A percentile compares a stretch with the other conserved stretches of the same genome.
phyloP scores from a whole-genome alignment of 163 green algal genomes.

The Chloroidium sp. region DNA sequence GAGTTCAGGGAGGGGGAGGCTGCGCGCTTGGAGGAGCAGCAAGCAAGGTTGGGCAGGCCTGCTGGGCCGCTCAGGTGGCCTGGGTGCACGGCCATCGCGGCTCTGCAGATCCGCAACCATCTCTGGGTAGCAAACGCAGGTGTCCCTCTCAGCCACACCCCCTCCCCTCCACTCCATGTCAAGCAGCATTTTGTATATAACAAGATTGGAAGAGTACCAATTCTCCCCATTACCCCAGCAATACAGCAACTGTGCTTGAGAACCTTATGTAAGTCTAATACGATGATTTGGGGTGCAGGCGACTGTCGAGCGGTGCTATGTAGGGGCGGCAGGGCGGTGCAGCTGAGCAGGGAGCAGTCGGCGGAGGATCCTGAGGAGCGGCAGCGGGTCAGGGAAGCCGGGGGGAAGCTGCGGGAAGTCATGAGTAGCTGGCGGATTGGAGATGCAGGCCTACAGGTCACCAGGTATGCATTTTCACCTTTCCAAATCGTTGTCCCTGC shows the following conservation, averaged over 20 bases:
- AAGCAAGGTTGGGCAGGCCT: conserved; percentile 23
- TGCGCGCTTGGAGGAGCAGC: conserved; percentile 16
- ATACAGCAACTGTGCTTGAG: no score
- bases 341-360: conserved; percentile 67
- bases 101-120: conserved; percentile 35
- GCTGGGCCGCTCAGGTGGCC: conserved; percentile 35
- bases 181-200: no score
- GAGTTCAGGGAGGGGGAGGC: conserved; percentile 20
- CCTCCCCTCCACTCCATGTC: no score
- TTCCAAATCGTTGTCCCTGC: no score
- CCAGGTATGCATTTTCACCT: conserved; percentile 1
- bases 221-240: no score
- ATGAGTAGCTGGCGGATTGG: conserved; percentile 74
- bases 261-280: no score
- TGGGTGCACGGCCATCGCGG: conserved; percentile 66
- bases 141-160: background rate
- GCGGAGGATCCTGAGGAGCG: conserved; percentile 55
- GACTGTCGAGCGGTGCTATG: conserved; percentile 84
- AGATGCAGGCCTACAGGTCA: conserved; percentile 65
- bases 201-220: no score
- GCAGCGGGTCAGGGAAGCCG: conserved; percentile 44
- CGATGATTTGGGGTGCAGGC: conserved; percentile 25
- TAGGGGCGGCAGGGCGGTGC: conserved; percentile 27
- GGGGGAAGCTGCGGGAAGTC: conserved; percentile 36
- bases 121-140: conserved; percentile 17